Conservation (phyloP, 371 early-diverging fungal genomes). For the Rhizopus sp. region DNA sequence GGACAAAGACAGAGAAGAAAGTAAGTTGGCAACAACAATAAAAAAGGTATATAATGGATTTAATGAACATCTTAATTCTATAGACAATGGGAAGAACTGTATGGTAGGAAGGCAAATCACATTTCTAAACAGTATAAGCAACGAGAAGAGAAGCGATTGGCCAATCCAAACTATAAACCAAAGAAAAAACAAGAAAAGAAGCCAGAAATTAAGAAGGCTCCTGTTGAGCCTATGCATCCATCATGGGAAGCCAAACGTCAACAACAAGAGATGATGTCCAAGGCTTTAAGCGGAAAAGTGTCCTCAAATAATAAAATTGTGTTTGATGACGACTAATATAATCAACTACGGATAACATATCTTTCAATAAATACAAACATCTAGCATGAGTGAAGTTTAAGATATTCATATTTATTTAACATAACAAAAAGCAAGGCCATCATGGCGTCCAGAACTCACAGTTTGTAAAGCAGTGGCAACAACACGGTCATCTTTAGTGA, state of each 20-base stretch:
- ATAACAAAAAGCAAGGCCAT: not conserved
- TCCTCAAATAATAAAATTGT: constrained; percentile 44
- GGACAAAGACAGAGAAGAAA: constrained; percentile 48
- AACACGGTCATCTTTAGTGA: constrained; percentile 5
- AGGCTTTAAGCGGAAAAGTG: constrained; percentile 43
- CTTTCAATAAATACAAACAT: not conserved
- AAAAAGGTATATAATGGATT: not conserved
- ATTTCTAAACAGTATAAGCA: constrained; percentile 25
- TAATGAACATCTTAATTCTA: not conserved
- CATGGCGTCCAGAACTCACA: constrained; percentile 1
- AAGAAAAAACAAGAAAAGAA: constrained; percentile 21
- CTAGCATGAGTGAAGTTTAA: not conserved
- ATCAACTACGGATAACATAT: not conserved
- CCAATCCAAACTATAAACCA: constrained; percentile 28
- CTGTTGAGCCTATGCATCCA: constrained; percentile 40
- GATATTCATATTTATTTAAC: not conserved
- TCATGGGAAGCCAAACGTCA: constrained; percentile 54
- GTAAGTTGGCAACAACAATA: constrained; percentile 20
- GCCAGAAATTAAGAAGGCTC: constrained; percentile 1
- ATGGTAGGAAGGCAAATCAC: constrained; percentile 48
- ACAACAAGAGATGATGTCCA: constrained; percentile 51
- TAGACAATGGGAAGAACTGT: constrained; percentile 45
- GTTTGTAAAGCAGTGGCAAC: not conserved
- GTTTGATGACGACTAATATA: constrained; percentile 31
- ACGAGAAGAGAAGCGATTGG: constrained; percentile 31